phyloP scores from a whole-genome alignment of 805 yeast genomes.

The Ogataea dorogensis region DNA sequence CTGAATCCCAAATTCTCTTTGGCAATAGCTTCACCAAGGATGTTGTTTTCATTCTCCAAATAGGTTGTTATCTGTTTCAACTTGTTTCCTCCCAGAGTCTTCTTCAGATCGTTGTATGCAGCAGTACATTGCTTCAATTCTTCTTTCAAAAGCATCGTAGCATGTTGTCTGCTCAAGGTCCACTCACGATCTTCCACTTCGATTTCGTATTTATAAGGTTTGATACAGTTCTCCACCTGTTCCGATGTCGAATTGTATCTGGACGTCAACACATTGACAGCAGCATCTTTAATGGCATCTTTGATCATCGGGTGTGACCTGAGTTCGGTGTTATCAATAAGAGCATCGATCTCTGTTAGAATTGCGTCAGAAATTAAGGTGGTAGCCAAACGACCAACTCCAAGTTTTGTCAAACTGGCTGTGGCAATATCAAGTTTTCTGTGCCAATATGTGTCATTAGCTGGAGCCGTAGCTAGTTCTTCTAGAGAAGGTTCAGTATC shows the following conservation, averaged over 20 bases:
- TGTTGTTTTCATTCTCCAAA: slow-evolving; percentile 46
- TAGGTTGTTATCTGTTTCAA: slow-evolving; percentile 79
- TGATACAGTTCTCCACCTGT: slow-evolving; percentile 97
- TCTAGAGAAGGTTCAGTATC: slow-evolving; percentile 45
- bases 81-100: slow-evolving; percentile 79
- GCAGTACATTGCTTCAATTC: slow-evolving; percentile 81
- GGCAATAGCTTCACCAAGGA: slow-evolving; percentile 39
- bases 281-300: slow-evolving; percentile 80
- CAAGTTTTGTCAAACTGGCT: slow-evolving; percentile 82
- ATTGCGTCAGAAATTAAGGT: slow-evolving; percentile 78
- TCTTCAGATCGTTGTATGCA: slow-evolving; percentile 56
- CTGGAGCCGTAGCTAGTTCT: slow-evolving; percentile 54
- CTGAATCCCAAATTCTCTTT: slow-evolving; percentile 86
- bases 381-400: slow-evolving; percentile 90
- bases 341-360: slow-evolving; percentile 69
- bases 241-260: slow-evolving; percentile 92
- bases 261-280: slow-evolving; percentile 69
- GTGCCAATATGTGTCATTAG: slow-evolving; percentile 83
- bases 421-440: slow-evolving; percentile 81
- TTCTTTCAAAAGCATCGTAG: slow-evolving; percentile 70
- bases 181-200: slow-evolving; percentile 96
- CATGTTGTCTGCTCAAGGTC: slow-evolving; percentile 75
- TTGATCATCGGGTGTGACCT: slow-evolving; percentile 85
- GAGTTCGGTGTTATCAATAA: slow-evolving; percentile 72
- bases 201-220: slow-evolving; percentile 95